Percentiles rank a stretch among this genome's conserved stretches.
Conservation (phyloP, 169 alveolate genomes). For the Plasmodium sp. region DNA sequence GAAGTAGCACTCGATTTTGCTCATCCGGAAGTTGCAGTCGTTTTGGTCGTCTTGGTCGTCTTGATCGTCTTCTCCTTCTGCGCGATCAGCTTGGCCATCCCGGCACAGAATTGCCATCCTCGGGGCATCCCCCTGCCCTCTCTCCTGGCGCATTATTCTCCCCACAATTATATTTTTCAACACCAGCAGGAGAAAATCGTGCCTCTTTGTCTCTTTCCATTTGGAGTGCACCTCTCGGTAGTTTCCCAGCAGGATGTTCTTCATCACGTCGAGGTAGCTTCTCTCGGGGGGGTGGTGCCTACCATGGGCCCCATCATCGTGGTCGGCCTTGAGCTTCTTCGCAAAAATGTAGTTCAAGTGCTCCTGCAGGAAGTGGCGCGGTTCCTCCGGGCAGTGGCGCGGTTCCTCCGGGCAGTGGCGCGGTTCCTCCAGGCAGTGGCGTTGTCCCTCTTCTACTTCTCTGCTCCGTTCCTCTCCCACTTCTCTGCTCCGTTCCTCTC, state of each 20-base stretch:
- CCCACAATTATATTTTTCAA: not conserved
- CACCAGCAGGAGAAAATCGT: not conserved
- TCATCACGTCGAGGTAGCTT: constrained; percentile 7
- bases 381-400: not conserved
- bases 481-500: not conserved
- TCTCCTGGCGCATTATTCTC: not conserved
- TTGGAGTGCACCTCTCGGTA: constrained; percentile 1
- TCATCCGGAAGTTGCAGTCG: not conserved
- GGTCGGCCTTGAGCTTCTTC: not conserved
- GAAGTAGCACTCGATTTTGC: not conserved
- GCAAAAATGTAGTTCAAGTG: not conserved
- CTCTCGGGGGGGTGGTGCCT: not conserved
- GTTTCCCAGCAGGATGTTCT: constrained; percentile 6
- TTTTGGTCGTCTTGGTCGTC: not conserved
- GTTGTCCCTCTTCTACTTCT: not conserved
- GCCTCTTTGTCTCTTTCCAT: not conserved
- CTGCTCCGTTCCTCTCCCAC: not conserved
- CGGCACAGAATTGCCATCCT: not conserved
- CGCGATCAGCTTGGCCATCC: not conserved
- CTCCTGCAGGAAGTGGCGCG: not conserved
- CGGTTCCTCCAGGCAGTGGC: not conserved
- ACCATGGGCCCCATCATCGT: not conserved
- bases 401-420: not conserved
- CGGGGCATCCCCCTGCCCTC: not conserved
- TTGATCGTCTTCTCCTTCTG: not conserved